phyloP scores from a whole-genome alignment of 768 basidiomycete species.

The Hypsizygus marmoreus region DNA sequence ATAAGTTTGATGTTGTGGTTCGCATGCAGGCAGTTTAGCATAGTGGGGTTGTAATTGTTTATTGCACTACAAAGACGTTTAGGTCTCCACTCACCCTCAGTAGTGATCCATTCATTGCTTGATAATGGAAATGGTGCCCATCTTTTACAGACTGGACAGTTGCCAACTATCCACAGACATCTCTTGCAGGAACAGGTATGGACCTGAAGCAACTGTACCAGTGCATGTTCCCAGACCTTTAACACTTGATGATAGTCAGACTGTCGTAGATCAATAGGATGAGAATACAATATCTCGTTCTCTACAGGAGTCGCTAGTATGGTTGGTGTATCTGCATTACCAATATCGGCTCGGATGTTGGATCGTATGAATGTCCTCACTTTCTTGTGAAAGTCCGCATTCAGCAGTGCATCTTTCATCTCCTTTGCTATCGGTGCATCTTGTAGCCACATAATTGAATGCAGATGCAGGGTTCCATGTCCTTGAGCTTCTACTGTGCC shows the following conservation, averaged over 20 bases:
- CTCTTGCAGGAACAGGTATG: slow-evolving; percentile 27
- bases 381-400: slow-evolving; percentile 25
- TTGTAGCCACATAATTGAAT: slow-evolving; percentile 38
- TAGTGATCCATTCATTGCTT: slow-evolving; percentile 20
- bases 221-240: slow-evolving; percentile 13
- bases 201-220: slow-evolving; percentile 29
- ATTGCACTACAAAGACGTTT: slow-evolving; percentile 19
- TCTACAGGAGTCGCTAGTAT: slow-evolving; percentile 18
- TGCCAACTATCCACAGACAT: slow-evolving; percentile 23
- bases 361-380: slow-evolving; percentile 28
- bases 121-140: slow-evolving; percentile 27
- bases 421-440: slow-evolving; percentile 24
- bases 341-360: slow-evolving; percentile 32
- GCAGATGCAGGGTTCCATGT: slow-evolving; percentile 39
- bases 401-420: slow-evolving; percentile 21
- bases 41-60: slow-evolving; percentile 27
- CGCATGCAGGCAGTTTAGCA: slow-evolving; percentile 20
- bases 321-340: slow-evolving; percentile 9
- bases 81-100: slow-evolving; percentile 28
- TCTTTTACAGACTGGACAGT: slow-evolving; percentile 31
- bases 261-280: slow-evolving; percentile 32
- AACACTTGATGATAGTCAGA: slow-evolving; percentile 8
- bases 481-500: slow-evolving; percentile 43
- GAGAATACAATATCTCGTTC: slow-evolving; percentile 28
- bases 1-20: slow-evolving; percentile 45